phyloP scores from a whole-genome alignment of 441 rosid species.

The Pelargonium fulgidum region DNA sequence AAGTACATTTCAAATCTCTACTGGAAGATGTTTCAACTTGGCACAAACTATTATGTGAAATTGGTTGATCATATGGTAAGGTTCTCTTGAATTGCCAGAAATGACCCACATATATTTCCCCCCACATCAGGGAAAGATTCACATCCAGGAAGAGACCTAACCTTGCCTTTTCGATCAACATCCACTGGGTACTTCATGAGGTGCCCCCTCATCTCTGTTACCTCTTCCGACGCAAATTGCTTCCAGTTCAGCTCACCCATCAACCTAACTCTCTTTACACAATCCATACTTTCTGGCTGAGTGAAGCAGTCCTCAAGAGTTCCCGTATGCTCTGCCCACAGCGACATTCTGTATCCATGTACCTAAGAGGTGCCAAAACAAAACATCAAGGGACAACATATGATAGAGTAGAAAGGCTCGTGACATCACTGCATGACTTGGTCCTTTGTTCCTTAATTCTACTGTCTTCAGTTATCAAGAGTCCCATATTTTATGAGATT shows the following conservation, averaged over 20 bases:
- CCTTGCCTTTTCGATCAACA: conserved; percentile 77
- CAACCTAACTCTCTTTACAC: conserved; percentile 58
- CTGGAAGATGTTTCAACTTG: neutral
- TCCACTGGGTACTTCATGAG: conserved; percentile 82
- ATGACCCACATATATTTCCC: conserved; percentile 79
- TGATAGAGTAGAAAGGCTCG: neutral
- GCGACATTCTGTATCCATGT: conserved; percentile 89
- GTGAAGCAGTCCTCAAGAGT: conserved; percentile 58
- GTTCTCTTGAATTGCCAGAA: conserved; percentile 82
- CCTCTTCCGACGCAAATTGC: conserved; percentile 58
- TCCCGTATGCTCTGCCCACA: conserved; percentile 93
- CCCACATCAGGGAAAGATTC: conserved; percentile 88
- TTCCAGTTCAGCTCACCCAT: conserved; percentile 66
- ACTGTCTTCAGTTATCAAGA: too few species aligned
- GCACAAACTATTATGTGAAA: neutral
- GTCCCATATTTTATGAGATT: too few species aligned
- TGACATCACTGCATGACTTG: too few species aligned
- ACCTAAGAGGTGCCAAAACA: conserved; percentile 35
- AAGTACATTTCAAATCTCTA: too few species aligned
- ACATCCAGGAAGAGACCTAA: conserved; percentile 56
- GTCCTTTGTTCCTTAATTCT: too few species aligned
- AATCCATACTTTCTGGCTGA: conserved; percentile 65
- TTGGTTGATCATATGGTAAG: conserved; percentile 52
- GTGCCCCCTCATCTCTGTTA: conserved; percentile 83
- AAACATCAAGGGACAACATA: neutral